phyloP scores from a whole-genome alignment of 352 stramenopile species.

The Phytopythium montanum region DNA sequence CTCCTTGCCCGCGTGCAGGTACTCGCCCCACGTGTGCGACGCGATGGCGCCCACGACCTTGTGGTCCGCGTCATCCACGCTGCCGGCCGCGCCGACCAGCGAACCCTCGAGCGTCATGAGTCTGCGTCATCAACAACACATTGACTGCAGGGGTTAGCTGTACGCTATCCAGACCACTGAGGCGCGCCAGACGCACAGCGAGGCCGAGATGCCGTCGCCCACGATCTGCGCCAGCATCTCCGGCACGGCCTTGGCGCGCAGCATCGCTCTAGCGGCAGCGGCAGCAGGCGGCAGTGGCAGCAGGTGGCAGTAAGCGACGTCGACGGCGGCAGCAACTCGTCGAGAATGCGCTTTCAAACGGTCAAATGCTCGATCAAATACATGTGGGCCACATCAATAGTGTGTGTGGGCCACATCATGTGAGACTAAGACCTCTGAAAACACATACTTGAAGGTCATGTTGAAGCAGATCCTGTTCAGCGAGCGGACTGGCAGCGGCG shows the following conservation, averaged over 20 bases:
- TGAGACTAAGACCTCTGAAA: too few relatives aligned
- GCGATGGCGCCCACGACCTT: conserved; percentile 86
- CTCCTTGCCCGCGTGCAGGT: conserved; percentile 70
- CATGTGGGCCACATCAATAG: neutral
- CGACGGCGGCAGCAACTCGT: neutral
- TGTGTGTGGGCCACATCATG: neutral
- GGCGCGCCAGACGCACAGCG: conserved; percentile 47
- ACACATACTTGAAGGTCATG: too few relatives aligned
- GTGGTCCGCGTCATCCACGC: conserved; percentile 55
- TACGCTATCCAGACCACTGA: neutral
- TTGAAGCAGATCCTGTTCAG: neutral
- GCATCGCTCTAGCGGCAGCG: conserved; percentile 30
- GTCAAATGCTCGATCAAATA: neutral
- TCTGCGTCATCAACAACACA: conserved; percentile 16
- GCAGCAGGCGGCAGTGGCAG: neutral
- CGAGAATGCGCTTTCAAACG: neutral
- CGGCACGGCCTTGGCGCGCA: conserved; percentile 74
- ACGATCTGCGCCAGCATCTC: conserved; percentile 80
- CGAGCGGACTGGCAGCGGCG: conserved; percentile 5
- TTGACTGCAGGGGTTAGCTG: neutral
- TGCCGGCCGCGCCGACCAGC: conserved; percentile 73
- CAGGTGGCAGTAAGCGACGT: neutral
- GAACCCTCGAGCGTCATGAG: conserved; percentile 82
- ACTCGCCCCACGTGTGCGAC: conserved; percentile 83
- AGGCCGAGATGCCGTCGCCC: conserved; percentile 62